These are phyloP conservation scores for Heterobasidion occidentale DNA, from an alignment of 1,284 basidiomycete species.

Conservation along the genomic window DNA sequence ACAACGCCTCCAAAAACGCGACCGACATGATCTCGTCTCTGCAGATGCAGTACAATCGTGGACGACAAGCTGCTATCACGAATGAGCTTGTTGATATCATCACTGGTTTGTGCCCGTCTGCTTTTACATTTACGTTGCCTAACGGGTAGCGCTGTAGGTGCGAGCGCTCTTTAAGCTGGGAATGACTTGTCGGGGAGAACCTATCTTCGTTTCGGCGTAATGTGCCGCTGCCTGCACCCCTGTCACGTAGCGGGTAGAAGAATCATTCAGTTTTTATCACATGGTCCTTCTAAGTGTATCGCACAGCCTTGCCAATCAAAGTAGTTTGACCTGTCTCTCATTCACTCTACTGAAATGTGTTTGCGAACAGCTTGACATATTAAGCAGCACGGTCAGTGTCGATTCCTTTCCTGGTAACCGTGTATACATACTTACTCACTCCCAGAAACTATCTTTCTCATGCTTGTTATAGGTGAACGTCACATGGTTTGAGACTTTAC, in stretches of 20 bases:
- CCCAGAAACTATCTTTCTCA: no score
- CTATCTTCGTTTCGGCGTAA: background rate
- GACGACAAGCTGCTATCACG: slow-evolving; percentile 97
- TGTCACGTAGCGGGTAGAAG: background rate
- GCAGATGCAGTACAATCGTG: slow-evolving; percentile 97
- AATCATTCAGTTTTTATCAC: no score
- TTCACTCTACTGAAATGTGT: no score
- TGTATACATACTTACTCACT: no score
- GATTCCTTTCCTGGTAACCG: no score
- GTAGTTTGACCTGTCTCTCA: no score
- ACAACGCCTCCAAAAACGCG: slow-evolving; percentile 99
- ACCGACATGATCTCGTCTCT: slow-evolving; percentile 83
- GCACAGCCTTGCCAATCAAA: no score
- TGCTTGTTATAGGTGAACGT: no score
- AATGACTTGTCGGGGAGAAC: background rate
- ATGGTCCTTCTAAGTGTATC: no score
- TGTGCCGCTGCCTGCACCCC: background rate
- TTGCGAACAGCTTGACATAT: no score
- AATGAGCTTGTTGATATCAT: slow-evolving; percentile 95
- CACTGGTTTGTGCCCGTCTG: slow-evolving; percentile 53
- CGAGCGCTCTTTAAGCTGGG: slow-evolving; percentile 30
- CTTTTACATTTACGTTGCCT: background rate
- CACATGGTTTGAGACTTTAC: no score
- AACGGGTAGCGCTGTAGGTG: slow-evolving; percentile 20
- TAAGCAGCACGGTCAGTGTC: no score